Base-by-base conservation (phyloP, 192 early-diverging fungal species). In the Phlyctochytrium arcticum region DNA sequence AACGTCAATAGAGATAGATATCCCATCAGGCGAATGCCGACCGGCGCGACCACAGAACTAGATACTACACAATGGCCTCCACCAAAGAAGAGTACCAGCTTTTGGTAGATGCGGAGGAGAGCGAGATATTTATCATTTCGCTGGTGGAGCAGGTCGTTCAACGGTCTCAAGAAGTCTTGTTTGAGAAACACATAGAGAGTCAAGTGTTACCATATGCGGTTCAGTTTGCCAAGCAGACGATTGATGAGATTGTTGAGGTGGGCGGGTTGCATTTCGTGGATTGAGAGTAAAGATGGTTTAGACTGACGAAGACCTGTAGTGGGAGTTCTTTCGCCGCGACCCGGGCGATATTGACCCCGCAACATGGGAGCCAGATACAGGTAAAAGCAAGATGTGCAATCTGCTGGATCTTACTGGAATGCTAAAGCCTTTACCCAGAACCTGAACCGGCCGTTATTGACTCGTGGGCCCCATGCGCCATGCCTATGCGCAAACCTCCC, bases 191-290 rank as follows among this genome's bases (percentile, higher is more conserved):
- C 54, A 84, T 84, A 48, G 76, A 79, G 53, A 68, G 56, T 29
- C 82, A 84, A 56, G 74, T 84, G n/a, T 54, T 84, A 29, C 82
- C 82, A 2, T 84, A 76, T 58, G 79, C 82, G 12, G 79, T 84
- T 1, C 64, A 75, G 31, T 80, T 79, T 59, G 75, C 77, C 19
- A 78, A 75, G 54, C 65, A 56, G 23, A 70, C 75, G 53, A 33
- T 84, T 15, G 49, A 78, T 57, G 63, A 53, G 39, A 60, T 81
- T 21, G 60, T 78, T 4, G 58, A 77, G 60, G 76, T 75, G 21
- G 27, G 57, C 15, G 46, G 7, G 33, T 34, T 71, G 2, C n/a
- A 3, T 56, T 71, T 54, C 44, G n/a, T n/a, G 39, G 39, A 19
- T 8, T 10, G 9, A 44, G 39, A n/a, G 12, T 44, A 44, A 44